Base-by-base conservation (phyloP, 2,329 filamentous ascomycete species). In the Venturiaceae sp. region DNA sequence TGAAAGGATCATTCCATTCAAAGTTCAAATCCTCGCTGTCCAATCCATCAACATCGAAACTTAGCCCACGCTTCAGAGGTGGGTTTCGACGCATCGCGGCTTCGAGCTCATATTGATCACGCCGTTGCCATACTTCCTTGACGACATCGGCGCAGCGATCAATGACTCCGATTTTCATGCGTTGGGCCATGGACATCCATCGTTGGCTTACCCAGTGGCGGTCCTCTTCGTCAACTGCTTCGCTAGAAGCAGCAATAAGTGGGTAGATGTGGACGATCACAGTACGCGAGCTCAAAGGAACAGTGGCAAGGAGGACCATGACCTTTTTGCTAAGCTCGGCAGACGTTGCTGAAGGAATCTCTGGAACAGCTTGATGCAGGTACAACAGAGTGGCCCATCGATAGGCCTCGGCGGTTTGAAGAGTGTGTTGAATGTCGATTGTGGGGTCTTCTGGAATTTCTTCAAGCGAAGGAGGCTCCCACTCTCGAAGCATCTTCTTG, bases 241-340 rank as follows among this genome's bases (percentile, higher is more conserved):
- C 85, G 62, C 83, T 85, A 1, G 85, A 84, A 3, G 85, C 86
- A 0, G 81, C 83, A 62, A 87, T 76, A 1, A 89, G 77, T 1
- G 86, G 86, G 63, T 84, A 88, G 60, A 88, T 86, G 39, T 88
- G 85, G 2, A 88, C 80, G 50, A 88, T 85, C 19, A 83, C 80
- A 0, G 84, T 79, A 8, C 84, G 78, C 36, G 83, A 86, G 11
- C 75, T 78, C 1, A 82, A 70, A 1, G 85, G 83, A 0, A 88
- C 83, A 0, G 81, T 85, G 3, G 83, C 84, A 2, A 89, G 71
- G 55, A 82, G 78, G 23, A 80, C 75, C 55, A 88, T 70, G 1
- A 84, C 81, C 52, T 81, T 80, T 64, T 84, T 82, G 0, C 85
- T 83, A 8, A 88, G 73, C 28, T 80, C 77, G 7, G 77, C 75